Conservation (phyloP, 257 asterid genomes). For the Galeopsis tetrahit region DNA sequence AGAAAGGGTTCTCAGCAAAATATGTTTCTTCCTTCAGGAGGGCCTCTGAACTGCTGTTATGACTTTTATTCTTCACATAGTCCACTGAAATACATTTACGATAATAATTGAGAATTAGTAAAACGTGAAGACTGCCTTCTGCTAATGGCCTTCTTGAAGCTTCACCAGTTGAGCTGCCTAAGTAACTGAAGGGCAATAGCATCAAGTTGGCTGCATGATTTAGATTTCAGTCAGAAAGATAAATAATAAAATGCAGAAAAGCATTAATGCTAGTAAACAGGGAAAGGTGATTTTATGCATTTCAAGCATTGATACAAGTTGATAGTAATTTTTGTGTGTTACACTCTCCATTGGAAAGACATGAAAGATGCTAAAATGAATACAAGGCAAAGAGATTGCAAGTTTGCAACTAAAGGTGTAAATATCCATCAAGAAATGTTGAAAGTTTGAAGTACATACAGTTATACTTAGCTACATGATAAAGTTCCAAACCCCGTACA, state of each 20-base stretch:
- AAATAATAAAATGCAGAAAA: conserved; percentile 26
- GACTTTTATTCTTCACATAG: conserved; percentile 57
- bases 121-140: conserved; percentile 78
- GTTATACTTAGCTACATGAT: conserved; percentile 14
- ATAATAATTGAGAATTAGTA: conserved; percentile 79
- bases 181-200: conserved; percentile 74
- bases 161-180: conserved; percentile 80
- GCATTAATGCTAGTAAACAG: background rate
- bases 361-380: conserved; percentile 3
- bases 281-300: conserved; percentile 12
- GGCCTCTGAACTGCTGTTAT: conserved; percentile 51
- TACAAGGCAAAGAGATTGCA: conserved; percentile 17
- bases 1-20: conserved; percentile 83
- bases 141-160: conserved; percentile 77
- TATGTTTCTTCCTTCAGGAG: conserved; percentile 61
- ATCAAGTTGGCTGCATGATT: conserved; percentile 82
- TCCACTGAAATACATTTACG: conserved; percentile 67
- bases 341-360: conserved; percentile 20
- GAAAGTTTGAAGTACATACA: background rate
- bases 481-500: conserved; percentile 24
- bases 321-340: background rate
- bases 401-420: conserved; percentile 7
- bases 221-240: conserved; percentile 35
- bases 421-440: background rate
- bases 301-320: conserved; percentile 21